These are phyloP conservation scores for Dispira simplex DNA, from an alignment of 192 early-diverging fungal genomes.

Conservation along the genomic window DNA sequence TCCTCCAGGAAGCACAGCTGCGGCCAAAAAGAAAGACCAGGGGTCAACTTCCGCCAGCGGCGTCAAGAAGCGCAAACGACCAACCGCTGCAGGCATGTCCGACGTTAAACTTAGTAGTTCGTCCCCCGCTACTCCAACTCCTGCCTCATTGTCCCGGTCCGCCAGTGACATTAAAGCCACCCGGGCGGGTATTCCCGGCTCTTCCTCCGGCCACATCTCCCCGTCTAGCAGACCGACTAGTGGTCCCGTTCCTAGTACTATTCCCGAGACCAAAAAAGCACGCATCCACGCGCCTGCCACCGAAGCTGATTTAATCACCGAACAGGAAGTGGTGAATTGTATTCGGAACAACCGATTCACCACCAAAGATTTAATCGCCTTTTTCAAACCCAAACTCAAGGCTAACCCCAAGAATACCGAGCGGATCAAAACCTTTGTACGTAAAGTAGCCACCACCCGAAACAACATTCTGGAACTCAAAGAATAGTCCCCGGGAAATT, in stretches of 20 bases:
- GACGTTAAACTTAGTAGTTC: conserved; percentile 1
- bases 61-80: conserved; percentile 31
- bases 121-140: conserved; percentile 13
- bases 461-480: conserved; percentile 16
- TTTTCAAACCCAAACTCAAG: conserved; percentile 44
- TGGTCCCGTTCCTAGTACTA: background rate
- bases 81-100: conserved; percentile 12
- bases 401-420: conserved; percentile 25
- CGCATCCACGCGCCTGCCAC: conserved; percentile 1
- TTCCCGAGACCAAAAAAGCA: background rate
- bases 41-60: background rate
- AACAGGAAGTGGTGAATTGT: conserved; percentile 45
- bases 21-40: conserved; percentile 6
- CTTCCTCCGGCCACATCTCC: conserved; percentile 15
- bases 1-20: conserved; percentile 5
- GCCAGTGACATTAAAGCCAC: conserved; percentile 12
- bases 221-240: conserved; percentile 9
- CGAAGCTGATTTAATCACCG: conserved; percentile 37
- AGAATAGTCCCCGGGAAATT: too few relatives aligned
- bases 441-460: conserved; percentile 24
- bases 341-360: conserved; percentile 38
- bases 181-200: conserved; percentile 11
- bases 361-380: conserved; percentile 44
- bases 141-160: conserved; percentile 8
- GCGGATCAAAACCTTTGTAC: conserved; percentile 23